Conservation (phyloP, 2,329 filamentous ascomycete genomes). For the Fusarium oxysporum region DNA sequence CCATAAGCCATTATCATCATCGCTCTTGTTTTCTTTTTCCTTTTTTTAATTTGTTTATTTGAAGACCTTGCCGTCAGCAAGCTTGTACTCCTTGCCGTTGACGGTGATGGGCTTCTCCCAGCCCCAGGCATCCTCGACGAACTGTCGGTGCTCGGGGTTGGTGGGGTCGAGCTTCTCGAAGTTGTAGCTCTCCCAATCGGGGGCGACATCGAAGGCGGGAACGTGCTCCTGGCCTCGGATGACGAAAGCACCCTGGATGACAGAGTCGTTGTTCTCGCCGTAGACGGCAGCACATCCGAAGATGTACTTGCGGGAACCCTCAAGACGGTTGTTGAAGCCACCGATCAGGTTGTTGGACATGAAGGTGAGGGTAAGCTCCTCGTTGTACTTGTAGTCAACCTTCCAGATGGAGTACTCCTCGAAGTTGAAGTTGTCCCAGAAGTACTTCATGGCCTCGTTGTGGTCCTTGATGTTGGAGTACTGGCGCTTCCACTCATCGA, state of each 20-base stretch:
- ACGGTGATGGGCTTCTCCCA: conserved; percentile 88
- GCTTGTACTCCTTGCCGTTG: conserved; percentile 88
- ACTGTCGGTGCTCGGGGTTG: conserved; percentile 86
- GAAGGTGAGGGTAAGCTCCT: conserved; percentile 96
- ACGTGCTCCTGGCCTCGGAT: conserved; percentile 89
- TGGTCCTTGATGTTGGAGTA: conserved; percentile 96
- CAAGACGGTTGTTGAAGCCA: conserved; percentile 97
- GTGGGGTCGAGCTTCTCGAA: conserved; percentile 96
- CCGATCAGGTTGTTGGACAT: conserved; percentile 99
- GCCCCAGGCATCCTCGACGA: conserved; percentile 87
- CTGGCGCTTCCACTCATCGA: conserved; percentile 98
- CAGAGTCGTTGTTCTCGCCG: conserved; percentile 86
- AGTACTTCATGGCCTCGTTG: conserved; percentile 86
- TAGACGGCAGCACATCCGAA: conserved; percentile 93
- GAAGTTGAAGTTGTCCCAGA: conserved; percentile 96
- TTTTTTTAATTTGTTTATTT: conserved; percentile 73
- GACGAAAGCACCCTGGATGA: conserved; percentile 94
- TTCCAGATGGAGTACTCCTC: conserved; percentile 97
- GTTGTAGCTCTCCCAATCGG: conserved; percentile 95
- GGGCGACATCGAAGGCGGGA: conserved; percentile 95
- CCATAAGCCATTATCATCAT: conserved; percentile 51
- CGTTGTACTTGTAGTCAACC: conserved; percentile 98
- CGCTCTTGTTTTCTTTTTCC: conserved; percentile 33
- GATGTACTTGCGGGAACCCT: conserved; percentile 97
- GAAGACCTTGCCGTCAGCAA: conserved; percentile 97